A percentile compares a stretch with the other conserved stretches of the same genome.
phyloP scores from a whole-genome alignment of 306 rosid genomes.

The Acmispon strigosus region DNA sequence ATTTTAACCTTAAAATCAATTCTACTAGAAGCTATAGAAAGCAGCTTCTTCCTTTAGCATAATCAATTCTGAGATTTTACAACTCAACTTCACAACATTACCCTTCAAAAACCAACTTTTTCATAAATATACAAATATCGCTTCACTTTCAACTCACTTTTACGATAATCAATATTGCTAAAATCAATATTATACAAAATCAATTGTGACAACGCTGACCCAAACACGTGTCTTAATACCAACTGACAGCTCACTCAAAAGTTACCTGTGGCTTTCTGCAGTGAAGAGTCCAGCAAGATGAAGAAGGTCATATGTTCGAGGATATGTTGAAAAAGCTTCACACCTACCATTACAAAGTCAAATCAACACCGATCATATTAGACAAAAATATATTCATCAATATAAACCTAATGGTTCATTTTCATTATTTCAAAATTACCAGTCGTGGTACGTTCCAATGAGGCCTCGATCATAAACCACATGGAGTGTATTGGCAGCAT shows the following conservation, averaged over 20 bases:
- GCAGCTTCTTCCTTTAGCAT: no score
- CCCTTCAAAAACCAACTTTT: no score
- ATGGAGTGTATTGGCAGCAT: slow-evolving; percentile 64
- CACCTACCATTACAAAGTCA: slow-evolving; percentile 66
- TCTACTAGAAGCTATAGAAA: no score
- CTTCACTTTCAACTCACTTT: no score
- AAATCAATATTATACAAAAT: no score
- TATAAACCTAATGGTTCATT: neutral
- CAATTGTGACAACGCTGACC: no score
- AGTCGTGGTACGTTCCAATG: slow-evolving; percentile 83
- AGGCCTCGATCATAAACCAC: slow-evolving; percentile 95
- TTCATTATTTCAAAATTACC: slow-evolving; percentile 40
- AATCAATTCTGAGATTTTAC: no score
- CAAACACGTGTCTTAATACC: neutral
- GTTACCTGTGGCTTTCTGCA: slow-evolving; percentile 91
- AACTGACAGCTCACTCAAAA: neutral
- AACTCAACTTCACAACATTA: no score
- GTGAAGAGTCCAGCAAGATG: slow-evolving; percentile 88
- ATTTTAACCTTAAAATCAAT: no score
- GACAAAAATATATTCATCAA: neutral
- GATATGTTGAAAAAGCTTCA: slow-evolving; percentile 96
- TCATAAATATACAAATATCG: no score
- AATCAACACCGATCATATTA: slow-evolving; percentile 9
- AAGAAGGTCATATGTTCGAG: slow-evolving; percentile 94
- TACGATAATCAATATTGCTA: no score